Base-by-base conservation (phyloP, 2,329 filamentous ascomycete genomes). In the Aureobasidium pullulans region DNA sequence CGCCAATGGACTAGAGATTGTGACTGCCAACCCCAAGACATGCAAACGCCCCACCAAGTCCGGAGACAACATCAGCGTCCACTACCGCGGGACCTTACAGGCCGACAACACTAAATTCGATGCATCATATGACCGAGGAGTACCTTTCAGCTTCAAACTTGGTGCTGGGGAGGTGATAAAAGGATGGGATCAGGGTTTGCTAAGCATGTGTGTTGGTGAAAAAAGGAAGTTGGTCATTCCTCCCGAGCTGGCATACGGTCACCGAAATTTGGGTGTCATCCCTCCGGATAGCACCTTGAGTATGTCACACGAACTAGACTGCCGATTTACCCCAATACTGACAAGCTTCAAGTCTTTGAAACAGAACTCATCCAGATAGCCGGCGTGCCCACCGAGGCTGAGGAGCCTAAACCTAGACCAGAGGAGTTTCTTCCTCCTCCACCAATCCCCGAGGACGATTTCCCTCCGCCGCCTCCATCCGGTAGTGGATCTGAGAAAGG, bases 171-270 rank as follows among this genome's bases (percentile, higher is more conserved):
- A 88, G 72, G 94, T 97, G 53, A 99, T 99, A 72, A 86, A 89
- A 77, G 93, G 93, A 70, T 96, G 92, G 93, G 93, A 97, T 68
- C 76, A 95, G 71, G 93, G 93, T 52, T 81, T 97, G 40, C 68
- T 94, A 57, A 89, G 89, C 70, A 96, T 97, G 92, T 97, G 94
- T 76, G 88, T 95, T 67, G 93, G 94, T 63, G 93, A 97, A 80
- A 93, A 92, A 80, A 84, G 75, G 74, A 93, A 84, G 59, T 77
- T 99, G 73, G 96, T 87, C 19, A 94, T 99, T 60, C 90, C 91
- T n/a, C 90, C 93, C 19, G 84, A 86, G 70, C 78, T 87, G 70
- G 94, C 84, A 49, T 99, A 97, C 74, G 94, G 94, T 53, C 77
- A 87, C 63, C 81, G 84, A 57, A 80, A 75, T 39, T 83, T 89